These are phyloP conservation scores for Lodderomyces theae DNA, from an alignment of 1,139 yeast species.

Conservation along the genomic window DNA sequence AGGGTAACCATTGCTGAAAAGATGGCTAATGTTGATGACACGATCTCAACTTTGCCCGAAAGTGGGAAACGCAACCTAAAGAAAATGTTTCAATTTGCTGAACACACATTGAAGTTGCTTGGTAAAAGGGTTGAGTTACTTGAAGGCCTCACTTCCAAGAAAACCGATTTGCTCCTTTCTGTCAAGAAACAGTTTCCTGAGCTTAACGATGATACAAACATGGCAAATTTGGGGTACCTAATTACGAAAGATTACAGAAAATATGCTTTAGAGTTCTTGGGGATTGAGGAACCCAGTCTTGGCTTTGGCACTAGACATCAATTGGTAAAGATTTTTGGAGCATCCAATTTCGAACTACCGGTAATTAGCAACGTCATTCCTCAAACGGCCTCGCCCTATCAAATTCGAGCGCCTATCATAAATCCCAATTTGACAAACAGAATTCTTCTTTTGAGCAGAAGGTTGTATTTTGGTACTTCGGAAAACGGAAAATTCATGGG, in stretches of 20 bases:
- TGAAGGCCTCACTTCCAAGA: background rate
- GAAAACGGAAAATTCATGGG: background rate
- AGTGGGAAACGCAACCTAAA: no score
- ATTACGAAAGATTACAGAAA: background rate
- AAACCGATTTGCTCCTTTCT: background rate
- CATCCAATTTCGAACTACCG: constrained; percentile 6
- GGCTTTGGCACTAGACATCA: background rate
- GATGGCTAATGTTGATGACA: background rate
- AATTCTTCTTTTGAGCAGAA: constrained; percentile 5
- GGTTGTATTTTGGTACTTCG: background rate
- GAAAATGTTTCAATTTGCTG: background rate
- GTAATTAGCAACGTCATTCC: background rate
- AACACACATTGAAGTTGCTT: background rate
- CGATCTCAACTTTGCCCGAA: no score
- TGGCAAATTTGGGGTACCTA: background rate
- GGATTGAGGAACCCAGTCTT: background rate
- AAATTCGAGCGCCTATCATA: constrained; percentile 5
- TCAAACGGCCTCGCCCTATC: constrained; percentile 1
- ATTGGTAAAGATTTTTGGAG: background rate
- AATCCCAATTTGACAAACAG: constrained; percentile 10
- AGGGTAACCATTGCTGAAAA: no score
- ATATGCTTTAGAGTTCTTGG: background rate
- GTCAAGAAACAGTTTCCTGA: background rate
- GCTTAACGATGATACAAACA: background rate
- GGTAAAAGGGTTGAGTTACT: background rate